phyloP scores from a whole-genome alignment of 1,284 basidiomycete species.

The Vanrija pseudolonga region DNA sequence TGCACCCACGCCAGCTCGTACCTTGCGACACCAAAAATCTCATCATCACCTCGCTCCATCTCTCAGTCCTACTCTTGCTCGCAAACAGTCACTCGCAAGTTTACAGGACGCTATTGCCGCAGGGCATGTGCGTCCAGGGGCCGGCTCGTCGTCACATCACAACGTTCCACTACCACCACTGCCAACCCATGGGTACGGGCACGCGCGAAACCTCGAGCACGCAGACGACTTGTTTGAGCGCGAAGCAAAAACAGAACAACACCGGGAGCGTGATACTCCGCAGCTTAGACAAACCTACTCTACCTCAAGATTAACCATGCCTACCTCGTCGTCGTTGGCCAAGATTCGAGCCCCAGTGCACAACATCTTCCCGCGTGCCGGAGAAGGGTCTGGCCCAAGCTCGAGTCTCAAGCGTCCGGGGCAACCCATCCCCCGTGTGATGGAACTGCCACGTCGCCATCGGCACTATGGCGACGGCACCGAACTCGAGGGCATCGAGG shows the following conservation, averaged over 20 bases:
- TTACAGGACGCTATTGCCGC: constrained; percentile 36
- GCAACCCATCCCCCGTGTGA: constrained; percentile 57
- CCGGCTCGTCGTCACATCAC: background rate
- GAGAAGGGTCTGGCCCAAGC: no score
- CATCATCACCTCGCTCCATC: constrained; percentile 31
- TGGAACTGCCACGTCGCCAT: constrained; percentile 69
- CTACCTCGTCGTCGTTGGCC: constrained; percentile 63
- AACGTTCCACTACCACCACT: background rate
- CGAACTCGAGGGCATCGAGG: constrained; percentile 86
- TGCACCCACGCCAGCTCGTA: constrained; percentile 18
- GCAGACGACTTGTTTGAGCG: no score
- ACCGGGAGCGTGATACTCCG: background rate
- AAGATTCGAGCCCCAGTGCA: constrained; percentile 69
- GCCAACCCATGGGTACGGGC: background rate
- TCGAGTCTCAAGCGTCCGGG: no score
- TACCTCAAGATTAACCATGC: constrained; percentile 69
- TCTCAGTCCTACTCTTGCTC: constrained; percentile 25
- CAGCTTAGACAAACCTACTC: constrained; percentile 3
- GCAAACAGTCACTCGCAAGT: constrained; percentile 42
- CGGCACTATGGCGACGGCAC: constrained; percentile 82
- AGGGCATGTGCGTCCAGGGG: constrained; percentile 13
- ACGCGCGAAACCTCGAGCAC: background rate
- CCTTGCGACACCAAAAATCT: constrained; percentile 42
- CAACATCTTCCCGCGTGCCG: constrained; percentile 59
- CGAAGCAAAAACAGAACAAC: no score